phyloP scores from a whole-genome alignment of 768 basidiomycete species.

The Filobasidium wieringae region DNA sequence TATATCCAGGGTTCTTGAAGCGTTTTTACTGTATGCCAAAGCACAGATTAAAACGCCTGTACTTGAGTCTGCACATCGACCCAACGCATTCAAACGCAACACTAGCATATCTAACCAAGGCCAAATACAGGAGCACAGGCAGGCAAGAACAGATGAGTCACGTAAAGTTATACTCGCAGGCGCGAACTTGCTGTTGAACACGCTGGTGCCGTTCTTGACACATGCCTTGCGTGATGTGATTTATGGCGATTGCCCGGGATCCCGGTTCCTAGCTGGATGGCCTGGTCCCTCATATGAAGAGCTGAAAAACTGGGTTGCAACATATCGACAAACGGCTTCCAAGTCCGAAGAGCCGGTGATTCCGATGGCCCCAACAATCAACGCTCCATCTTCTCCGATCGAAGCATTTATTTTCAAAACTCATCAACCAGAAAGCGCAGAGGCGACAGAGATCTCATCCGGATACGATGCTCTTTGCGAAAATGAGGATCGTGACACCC shows the following conservation, averaged over 20 bases:
- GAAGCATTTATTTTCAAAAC: no score
- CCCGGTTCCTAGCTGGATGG: not conserved
- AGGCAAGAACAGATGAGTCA: conserved; percentile 31
- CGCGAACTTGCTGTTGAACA: conserved; percentile 50
- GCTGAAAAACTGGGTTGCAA: conserved; percentile 12
- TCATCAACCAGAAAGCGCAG: no score
- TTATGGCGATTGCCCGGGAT: conserved; percentile 39
- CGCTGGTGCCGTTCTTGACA: conserved; percentile 60
- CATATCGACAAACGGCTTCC: no score
- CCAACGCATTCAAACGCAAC: conserved; percentile 7
- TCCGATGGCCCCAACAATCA: no score
- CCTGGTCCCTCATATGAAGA: conserved; percentile 1
- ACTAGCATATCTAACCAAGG: conserved; percentile 16
- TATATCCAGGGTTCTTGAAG: conserved; percentile 44
- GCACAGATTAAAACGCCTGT: not conserved
- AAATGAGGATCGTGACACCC: no score
- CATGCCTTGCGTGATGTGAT: conserved; percentile 64
- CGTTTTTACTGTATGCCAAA: conserved; percentile 44
- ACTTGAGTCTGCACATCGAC: conserved; percentile 5
- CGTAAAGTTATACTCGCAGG: conserved; percentile 42
- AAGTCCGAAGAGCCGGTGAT: no score
- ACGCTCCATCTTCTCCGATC: no score
- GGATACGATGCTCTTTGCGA: no score
- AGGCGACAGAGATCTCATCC: no score
- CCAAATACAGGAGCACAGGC: conserved; percentile 28